Conservation (phyloP, 805 yeast genomes). For the Yarrowia porcina region DNA sequence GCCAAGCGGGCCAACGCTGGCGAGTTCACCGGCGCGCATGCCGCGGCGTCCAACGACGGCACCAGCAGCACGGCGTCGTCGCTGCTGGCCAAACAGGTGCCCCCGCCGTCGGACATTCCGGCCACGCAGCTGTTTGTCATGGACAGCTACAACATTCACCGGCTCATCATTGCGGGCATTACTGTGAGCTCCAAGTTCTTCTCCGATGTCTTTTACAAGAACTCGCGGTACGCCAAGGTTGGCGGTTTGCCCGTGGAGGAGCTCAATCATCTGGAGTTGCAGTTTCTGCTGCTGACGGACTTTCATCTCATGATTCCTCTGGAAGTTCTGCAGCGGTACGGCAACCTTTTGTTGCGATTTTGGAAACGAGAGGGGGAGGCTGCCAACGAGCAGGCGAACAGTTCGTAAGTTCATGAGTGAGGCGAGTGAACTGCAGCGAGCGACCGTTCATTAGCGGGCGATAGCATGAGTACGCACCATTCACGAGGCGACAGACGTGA, state of each 20-base stretch:
- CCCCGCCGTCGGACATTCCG: conserved; percentile 27
- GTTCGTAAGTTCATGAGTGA: not conserved
- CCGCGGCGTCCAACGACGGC: not conserved
- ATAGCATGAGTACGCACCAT: too few species aligned
- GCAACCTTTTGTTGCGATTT: conserved; percentile 77
- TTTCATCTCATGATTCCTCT: conserved; percentile 82
- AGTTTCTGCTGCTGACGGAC: conserved; percentile 78
- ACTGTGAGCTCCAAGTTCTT: conserved; percentile 95
- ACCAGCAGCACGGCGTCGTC: conserved; percentile 5
- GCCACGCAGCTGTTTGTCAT: conserved; percentile 74
- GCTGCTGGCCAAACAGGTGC: conserved; percentile 18
- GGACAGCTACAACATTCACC: conserved; percentile 94
- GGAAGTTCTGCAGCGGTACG: conserved; percentile 88
- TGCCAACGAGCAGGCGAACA: not conserved
- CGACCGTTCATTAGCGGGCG: not conserved
- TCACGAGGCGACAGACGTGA: too few species aligned
- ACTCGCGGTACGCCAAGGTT: conserved; percentile 86
- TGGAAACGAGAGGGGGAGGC: conserved; percentile 65
- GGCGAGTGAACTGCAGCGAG: too few species aligned
- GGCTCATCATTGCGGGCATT: conserved; percentile 89
- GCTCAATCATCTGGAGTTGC: conserved; percentile 85
- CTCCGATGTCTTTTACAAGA: conserved; percentile 90
- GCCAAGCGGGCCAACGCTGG: conserved; percentile 69
- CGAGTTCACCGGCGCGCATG: conserved; percentile 26
- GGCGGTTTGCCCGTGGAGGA: conserved; percentile 95